These are phyloP conservation scores for Amaranthus palmeri DNA, from an alignment of 148 eudicot genomes.

Conservation along the genomic window DNA sequence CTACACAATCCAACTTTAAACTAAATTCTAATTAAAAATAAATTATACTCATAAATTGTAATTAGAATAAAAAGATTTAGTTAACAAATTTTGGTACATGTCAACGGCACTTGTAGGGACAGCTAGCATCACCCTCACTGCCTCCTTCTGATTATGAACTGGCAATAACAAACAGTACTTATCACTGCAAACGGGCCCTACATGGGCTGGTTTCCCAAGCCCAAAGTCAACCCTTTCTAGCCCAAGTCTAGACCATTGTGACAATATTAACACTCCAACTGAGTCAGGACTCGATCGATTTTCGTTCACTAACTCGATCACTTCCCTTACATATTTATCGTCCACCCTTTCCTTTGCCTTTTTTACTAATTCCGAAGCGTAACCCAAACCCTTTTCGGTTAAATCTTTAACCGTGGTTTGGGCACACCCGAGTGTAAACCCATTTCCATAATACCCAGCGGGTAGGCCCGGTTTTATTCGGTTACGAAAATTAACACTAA, in stretches of 20 bases:
- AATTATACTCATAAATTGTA: not conserved
- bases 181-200: constrained; percentile 64
- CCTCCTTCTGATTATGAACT: constrained; percentile 39
- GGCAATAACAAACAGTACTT: constrained; percentile 69
- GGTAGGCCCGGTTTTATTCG: constrained; percentile 61
- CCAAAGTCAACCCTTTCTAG: constrained; percentile 79
- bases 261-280: constrained; percentile 63
- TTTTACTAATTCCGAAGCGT: constrained; percentile 35
- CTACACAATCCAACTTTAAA: no score
- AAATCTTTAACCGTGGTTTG: constrained; percentile 43
- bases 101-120: constrained; percentile 51
- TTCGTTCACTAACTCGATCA: constrained; percentile 50
- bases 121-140: constrained; percentile 64
- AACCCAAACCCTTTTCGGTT: constrained; percentile 41
- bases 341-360: constrained; percentile 60
- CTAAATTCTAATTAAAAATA: not conserved
- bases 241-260: constrained; percentile 81
- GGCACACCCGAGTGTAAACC: constrained; percentile 65
- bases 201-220: constrained; percentile 55
- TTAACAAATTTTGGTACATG: constrained; percentile 39
- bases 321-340: constrained; percentile 53
- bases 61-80: constrained; percentile 26
- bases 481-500: constrained; percentile 53
- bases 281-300: constrained; percentile 47
- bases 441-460: constrained; percentile 61